Conservation (phyloP, 2,329 filamentous ascomycete genomes). For the Claviceps africana region DNA sequence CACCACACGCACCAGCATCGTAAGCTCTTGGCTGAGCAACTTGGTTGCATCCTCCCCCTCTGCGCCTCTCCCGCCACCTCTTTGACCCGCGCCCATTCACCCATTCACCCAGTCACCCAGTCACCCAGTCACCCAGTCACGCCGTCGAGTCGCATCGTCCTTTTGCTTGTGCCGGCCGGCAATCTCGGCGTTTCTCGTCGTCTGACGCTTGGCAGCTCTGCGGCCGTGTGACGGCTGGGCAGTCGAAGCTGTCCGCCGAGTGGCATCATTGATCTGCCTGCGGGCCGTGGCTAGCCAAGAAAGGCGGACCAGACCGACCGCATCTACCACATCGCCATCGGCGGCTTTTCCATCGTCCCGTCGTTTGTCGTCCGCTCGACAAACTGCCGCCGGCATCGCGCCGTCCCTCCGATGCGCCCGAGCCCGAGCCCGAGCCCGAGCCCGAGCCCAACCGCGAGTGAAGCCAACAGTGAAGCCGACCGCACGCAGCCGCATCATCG, state of each 20-base stretch:
- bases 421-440: neutral
- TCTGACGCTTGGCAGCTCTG: neutral
- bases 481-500: neutral
- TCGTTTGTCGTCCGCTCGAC: neutral
- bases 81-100: no score
- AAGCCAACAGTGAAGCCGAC: neutral
- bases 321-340: neutral
- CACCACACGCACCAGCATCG: no score
- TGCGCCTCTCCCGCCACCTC: no score
- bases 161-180: no score
- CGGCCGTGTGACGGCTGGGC: neutral
- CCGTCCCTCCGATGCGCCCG: neutral
- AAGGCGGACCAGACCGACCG: neutral
- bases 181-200: neutral
- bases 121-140: no score
- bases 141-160: no score
- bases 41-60: no score
- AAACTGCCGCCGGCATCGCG: neutral
- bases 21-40: no score
- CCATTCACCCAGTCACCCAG: no score
- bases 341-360: neutral
- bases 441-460: neutral
- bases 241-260: neutral
- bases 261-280: neutral
- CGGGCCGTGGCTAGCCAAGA: neutral